Evolutionary conservation across 805 yeast genomes (phyloP).

Genomic region (Nakazawaea ishiwadae): DNA sequence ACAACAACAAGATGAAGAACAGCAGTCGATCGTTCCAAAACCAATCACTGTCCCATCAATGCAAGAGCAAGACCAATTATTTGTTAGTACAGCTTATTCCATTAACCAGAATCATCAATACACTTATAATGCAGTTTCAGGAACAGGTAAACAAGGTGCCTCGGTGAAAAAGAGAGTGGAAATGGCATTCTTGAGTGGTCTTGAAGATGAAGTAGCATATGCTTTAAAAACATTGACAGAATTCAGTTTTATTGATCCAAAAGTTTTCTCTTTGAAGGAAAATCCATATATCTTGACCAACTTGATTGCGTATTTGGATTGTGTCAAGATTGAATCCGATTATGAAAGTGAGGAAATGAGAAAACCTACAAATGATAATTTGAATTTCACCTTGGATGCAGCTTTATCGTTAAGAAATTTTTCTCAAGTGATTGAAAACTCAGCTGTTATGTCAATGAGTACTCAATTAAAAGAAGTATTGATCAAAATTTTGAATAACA

Average conservation of each 20-base stretch:
- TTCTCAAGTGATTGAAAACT: constrained; percentile 78
- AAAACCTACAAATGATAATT: constrained; percentile 7
- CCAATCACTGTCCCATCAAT: constrained; percentile 29
- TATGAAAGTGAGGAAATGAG: constrained; percentile 8
- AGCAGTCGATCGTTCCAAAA: constrained; percentile 10
- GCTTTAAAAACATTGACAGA: constrained; percentile 54
- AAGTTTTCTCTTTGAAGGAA: constrained; percentile 35
- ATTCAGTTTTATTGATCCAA: constrained; percentile 34
- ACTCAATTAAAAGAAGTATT: constrained; percentile 42
- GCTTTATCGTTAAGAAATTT: constrained; percentile 74
- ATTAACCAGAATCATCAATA: constrained; percentile 24
- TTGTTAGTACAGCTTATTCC: constrained; percentile 7
- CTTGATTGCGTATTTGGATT: constrained; percentile 29
- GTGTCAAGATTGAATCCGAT: constrained; percentile 10
- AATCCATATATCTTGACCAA: constrained; percentile 37
- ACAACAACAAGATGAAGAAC: constrained; percentile 13
- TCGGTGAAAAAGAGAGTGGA: constrained; percentile 61
- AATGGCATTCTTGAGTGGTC: constrained; percentile 63
- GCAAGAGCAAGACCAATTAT: constrained; percentile 28
- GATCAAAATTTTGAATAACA: constrained; percentile 33
- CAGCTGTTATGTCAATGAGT: constrained; percentile 65
- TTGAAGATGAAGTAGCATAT: constrained; percentile 68
- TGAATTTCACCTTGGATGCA: constrained; percentile 32
- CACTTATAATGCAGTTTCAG: constrained; percentile 26
- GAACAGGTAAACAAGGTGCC: constrained; percentile 46